phyloP scores from a whole-genome alignment of 208 protist genomes.

The Leptomonas pyrrhocoris region DNA sequence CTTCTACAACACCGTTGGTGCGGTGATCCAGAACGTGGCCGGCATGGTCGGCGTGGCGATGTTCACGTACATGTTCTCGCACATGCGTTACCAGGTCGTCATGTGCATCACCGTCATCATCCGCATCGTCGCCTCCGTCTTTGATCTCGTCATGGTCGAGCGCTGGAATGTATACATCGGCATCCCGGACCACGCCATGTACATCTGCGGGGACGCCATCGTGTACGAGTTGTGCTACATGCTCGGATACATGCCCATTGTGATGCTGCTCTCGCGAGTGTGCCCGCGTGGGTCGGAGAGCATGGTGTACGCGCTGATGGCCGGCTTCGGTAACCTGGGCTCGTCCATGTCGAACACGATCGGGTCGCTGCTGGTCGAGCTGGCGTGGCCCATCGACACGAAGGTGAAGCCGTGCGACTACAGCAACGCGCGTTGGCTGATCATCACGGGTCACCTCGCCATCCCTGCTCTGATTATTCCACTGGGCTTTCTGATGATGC shows the following conservation, averaged over 20 bases:
- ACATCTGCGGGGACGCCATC: constrained; percentile 69
- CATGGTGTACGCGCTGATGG: no score
- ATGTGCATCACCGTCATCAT: constrained; percentile 32
- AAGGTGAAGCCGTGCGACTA: constrained; percentile 61
- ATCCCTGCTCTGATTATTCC: constrained; percentile 57
- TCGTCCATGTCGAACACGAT: constrained; percentile 41
- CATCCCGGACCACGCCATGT: no score
- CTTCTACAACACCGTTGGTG: constrained; percentile 64
- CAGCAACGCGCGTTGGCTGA: constrained; percentile 56
- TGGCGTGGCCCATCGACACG: constrained; percentile 46
- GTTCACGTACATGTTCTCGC: constrained; percentile 66
- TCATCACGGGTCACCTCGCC: constrained; percentile 61
- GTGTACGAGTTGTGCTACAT: constrained; percentile 57
- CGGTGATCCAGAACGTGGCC: constrained; percentile 45
- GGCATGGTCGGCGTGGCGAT: constrained; percentile 42
- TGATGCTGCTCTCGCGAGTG: constrained; percentile 66
- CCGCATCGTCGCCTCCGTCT: constrained; percentile 42
- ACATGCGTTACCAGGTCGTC: constrained; percentile 54
- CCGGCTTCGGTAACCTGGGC: constrained; percentile 84
- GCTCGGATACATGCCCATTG: constrained; percentile 75
- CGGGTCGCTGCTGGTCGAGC: constrained; percentile 57
- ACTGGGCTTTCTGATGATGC: constrained; percentile 69
- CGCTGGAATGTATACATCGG: constrained; percentile 67
- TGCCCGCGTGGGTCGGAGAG: no score
- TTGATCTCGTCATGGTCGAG: constrained; percentile 70